Evolutionary conservation across 2,329 filamentous ascomycete species (phyloP).

Genomic region (Colletotrichum sp.): DNA sequence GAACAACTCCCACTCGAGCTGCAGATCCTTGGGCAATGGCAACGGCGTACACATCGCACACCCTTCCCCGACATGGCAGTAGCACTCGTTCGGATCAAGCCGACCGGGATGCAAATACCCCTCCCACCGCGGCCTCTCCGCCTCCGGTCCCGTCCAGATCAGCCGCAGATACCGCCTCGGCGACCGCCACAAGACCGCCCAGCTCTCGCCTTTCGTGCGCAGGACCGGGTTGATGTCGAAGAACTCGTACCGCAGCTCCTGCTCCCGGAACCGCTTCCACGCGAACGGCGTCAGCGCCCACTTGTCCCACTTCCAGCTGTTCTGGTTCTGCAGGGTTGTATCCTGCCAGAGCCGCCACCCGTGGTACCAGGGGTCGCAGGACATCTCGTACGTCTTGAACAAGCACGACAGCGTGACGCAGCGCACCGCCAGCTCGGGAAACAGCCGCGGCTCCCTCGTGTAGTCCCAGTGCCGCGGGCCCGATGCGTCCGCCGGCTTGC

Average conservation of each 20-base stretch:
- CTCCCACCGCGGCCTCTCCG: background rate
- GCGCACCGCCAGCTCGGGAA: conserved; percentile 9
- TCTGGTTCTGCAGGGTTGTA: background rate
- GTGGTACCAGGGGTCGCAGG: background rate
- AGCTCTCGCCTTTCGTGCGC: background rate
- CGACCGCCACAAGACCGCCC: background rate
- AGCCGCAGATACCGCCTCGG: background rate
- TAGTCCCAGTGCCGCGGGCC: background rate
- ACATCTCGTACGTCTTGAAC: background rate
- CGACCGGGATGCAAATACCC: background rate
- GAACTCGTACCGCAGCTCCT: background rate
- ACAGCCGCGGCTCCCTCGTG: background rate
- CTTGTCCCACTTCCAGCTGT: background rate
- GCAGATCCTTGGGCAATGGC: background rate
- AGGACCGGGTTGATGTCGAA: background rate
- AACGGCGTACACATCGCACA: background rate
- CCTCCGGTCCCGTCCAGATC: background rate
- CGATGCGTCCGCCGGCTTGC: background rate
- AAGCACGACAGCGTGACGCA: background rate
- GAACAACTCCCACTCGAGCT: background rate
- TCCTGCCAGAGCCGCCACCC: background rate
- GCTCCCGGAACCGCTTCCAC: background rate
- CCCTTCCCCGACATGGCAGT: background rate
- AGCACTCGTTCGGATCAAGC: background rate
- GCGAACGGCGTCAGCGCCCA: background rate